Conservation (phyloP, 176 grass and related monocot species). For the Guadua angustifolia region DNA sequence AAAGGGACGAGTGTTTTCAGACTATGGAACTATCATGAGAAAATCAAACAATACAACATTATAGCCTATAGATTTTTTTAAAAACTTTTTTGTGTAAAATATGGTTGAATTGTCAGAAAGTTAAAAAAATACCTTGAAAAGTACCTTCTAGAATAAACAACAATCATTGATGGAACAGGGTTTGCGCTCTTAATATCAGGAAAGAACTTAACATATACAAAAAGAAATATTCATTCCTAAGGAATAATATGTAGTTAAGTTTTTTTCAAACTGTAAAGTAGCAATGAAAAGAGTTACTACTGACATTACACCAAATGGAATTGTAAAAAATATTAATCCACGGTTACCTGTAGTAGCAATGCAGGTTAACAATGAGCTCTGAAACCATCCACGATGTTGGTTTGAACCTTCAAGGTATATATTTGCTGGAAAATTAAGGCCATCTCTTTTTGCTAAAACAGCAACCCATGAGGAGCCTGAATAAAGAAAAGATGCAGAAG, state of each 20-base stretch:
- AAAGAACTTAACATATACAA: constrained; percentile 27
- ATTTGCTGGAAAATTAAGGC: constrained; percentile 79
- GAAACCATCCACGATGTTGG: constrained; percentile 98
- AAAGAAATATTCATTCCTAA: not conserved
- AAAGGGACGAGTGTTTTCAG: constrained; percentile 25
- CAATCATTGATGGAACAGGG: not conserved
- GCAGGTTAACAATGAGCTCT: constrained; percentile 93
- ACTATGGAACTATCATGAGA: constrained; percentile 4
- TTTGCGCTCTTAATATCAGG: not conserved
- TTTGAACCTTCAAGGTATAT: constrained; percentile 97
- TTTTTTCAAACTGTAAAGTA: not conserved
- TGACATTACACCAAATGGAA: constrained; percentile 24
- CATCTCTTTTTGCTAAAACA: constrained; percentile 80
- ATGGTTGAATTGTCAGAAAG: not conserved
- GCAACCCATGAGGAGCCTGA: constrained; percentile 96
- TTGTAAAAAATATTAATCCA: constrained; percentile 8
- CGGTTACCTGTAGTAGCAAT: constrained; percentile 91
- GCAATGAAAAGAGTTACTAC: not conserved
- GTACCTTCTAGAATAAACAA: constrained; percentile 27
- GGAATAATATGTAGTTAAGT: not conserved
- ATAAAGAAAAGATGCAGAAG: constrained; percentile 43
- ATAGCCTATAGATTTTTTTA: not conserved
- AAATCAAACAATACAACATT: constrained; percentile 30
- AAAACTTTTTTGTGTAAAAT: not conserved
- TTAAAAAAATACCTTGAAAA: constrained; percentile 11